A percentile compares a stretch with the other conserved stretches of the same genome.
These are phyloP conservation scores for Stereum hirsutum DNA, from an alignment of 1,284 basidiomycete genomes.

Conservation along the genomic window DNA sequence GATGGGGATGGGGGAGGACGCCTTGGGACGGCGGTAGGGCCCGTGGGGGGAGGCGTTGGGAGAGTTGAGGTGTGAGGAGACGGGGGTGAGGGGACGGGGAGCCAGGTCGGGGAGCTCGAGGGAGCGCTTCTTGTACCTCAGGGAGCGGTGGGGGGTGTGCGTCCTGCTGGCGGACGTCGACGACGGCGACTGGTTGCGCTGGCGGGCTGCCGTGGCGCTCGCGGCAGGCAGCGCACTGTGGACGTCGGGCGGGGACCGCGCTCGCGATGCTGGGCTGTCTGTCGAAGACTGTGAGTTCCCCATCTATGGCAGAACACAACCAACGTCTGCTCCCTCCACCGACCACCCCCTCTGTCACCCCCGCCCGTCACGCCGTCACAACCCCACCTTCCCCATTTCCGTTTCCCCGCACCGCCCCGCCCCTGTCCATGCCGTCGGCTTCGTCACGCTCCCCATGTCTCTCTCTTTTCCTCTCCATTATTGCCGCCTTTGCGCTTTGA, in stretches of 20 bases:
- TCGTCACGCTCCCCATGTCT: not conserved
- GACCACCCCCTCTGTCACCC: not conserved
- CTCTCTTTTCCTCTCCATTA: too few relatives aligned
- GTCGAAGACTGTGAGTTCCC: not conserved
- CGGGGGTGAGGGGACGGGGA: constrained; percentile 43
- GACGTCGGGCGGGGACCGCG: too few relatives aligned
- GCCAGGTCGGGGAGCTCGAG: constrained; percentile 73
- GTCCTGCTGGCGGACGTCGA: not conserved
- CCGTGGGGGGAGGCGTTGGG: constrained; percentile 28
- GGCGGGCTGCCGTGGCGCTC: not conserved
- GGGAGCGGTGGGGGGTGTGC: constrained; percentile 30
- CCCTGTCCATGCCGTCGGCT: not conserved
- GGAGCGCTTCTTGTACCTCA: constrained; percentile 62
- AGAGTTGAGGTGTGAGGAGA: constrained; percentile 26
- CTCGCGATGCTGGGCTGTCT: too few relatives aligned
- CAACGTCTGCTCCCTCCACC: not conserved
- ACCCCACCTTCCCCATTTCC: not conserved
- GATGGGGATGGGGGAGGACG: constrained; percentile 30
- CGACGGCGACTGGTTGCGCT: not conserved
- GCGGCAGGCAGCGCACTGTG: too few relatives aligned
- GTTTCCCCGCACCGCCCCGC: not conserved
- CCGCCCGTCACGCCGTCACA: not conserved
- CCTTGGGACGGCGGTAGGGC: constrained; percentile 28
- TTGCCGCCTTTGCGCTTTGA: too few relatives aligned
- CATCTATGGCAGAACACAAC: too few relatives aligned